Evolutionary conservation across 2,329 filamentous ascomycete species (phyloP), one percentile per base, ranked within the genome.

Genomic region (Colletotrichum sp.): DNA sequence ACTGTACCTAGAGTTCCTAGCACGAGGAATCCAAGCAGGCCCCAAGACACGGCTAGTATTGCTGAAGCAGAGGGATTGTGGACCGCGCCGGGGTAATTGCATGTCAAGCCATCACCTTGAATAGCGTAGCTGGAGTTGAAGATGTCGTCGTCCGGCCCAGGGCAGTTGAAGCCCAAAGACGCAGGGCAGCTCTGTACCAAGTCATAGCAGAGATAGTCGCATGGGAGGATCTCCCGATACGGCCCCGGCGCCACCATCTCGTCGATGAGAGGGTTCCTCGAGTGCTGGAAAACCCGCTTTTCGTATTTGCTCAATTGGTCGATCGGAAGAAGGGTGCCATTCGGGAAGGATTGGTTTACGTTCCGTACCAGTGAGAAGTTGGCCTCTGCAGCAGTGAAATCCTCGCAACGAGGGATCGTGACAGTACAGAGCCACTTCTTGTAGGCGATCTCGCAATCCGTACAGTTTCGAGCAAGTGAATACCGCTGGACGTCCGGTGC

Each of bases 341-440:
- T 94, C 21, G 93, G 90, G 80, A 96, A 96, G 0, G 89, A 80
- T 75, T 93, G 91, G 36, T 89, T 92, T 69, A 95, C 90, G 81
- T 96, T 97, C 62, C 97, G 94, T 24, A 84, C 81, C 34, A 88
- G 84, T 3, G 88, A 85, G 78, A 85, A 85, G 2, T 84, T 69
- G 16, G 88, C 87, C 3, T 83, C 80, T n/a, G 44, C 62, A 65
- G 89, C 91, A 67, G 89, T 91, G 80, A 95, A 97, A 85, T 98
- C 96, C 81, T 95, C 93, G 87, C 97, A 99, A 34, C 96, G 94
- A 2, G 97, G 97, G 77, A 99, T 97, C 18, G 93, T 94, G 32
- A 99, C 96, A 28, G 95, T 94, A 87, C 97, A 99, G 24, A 99
- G 92, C 97, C 97, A 99, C 81, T 93, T 89, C 84, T 98, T 98